Evolutionary conservation across 2,329 filamentous ascomycete genomes (phyloP).

Genomic region (Cladophialophora exuberans): DNA sequence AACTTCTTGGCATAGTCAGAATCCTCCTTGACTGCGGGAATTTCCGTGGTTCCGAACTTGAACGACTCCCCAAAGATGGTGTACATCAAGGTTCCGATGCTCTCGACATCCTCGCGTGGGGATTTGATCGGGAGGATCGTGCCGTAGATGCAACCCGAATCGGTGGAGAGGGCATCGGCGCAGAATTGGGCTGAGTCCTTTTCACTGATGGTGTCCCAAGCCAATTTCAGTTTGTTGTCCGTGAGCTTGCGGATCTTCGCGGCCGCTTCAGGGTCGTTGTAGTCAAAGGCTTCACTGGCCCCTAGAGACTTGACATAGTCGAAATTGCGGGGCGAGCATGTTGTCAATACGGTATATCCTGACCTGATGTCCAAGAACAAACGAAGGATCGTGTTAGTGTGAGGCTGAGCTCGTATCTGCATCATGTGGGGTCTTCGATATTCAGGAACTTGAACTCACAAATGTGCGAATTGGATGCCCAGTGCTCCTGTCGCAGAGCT

Average conservation of each 20-base stretch:
- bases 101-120: slow-evolving; percentile 40
- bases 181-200: slow-evolving; percentile 38
- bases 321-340: slow-evolving; percentile 48
- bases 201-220: slow-evolving; percentile 43
- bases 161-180: slow-evolving; percentile 40
- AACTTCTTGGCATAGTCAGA: slow-evolving; percentile 49
- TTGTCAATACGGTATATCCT: slow-evolving; percentile 47
- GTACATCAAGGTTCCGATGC: slow-evolving; percentile 40
- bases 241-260: slow-evolving; percentile 39
- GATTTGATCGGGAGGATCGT: slow-evolving; percentile 35
- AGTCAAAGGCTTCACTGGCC: slow-evolving; percentile 50
- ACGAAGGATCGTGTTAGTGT: no score
- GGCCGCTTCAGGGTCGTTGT: slow-evolving; percentile 42
- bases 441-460: no score
- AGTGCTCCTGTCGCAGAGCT: slow-evolving; percentile 48
- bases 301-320: slow-evolving; percentile 51
- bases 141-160: slow-evolving; percentile 37
- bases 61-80: slow-evolving; percentile 41
- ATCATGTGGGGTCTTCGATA: no score
- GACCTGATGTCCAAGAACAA: slow-evolving; percentile 23
- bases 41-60: slow-evolving; percentile 11
- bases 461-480: slow-evolving; percentile 47
- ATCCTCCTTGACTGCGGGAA: slow-evolving; percentile 40
- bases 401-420: no score
- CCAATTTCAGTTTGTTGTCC: slow-evolving; percentile 43